Evolutionary conservation across 257 asterid species (phyloP).

Genomic region (Solanum sejunctum): DNA sequence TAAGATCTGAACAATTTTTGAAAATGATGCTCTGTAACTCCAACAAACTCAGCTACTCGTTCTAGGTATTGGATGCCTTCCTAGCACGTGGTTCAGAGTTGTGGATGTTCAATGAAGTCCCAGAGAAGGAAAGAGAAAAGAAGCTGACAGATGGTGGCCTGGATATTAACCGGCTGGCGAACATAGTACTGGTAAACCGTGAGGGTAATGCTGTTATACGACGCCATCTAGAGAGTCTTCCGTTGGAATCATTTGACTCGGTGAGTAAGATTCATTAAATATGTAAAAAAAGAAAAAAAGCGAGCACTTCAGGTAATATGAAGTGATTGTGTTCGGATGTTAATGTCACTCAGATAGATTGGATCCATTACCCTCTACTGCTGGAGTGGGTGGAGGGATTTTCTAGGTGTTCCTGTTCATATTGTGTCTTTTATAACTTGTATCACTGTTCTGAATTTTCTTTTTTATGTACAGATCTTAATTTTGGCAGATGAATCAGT

Average conservation of each 20-base stretch:
- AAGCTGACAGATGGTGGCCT: constrained; percentile 82
- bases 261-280: constrained; percentile 32
- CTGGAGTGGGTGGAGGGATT: not conserved
- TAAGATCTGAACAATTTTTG: not conserved
- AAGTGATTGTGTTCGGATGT: not conserved
- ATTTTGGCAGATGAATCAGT: constrained; percentile 90
- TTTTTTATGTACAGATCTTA: constrained; percentile 42
- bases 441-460: not conserved
- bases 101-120: constrained; percentile 92
- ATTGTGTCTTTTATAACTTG: not conserved
- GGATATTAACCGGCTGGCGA: constrained; percentile 50
- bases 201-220: constrained; percentile 90
- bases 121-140: constrained; percentile 60
- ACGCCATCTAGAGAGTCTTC: constrained; percentile 88
- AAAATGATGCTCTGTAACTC: not conserved
- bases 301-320: not conserved
- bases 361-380: not conserved
- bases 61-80: constrained; percentile 79
- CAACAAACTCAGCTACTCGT: not conserved
- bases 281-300: not conserved
- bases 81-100: constrained; percentile 72
- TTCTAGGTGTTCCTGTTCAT: not conserved
- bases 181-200: constrained; percentile 61
- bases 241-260: constrained; percentile 76
- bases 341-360: not conserved